Percentiles rank a stretch among this genome's conserved stretches.
Conservation (phyloP, 139 green algal genomes). For the Desmodesmus armatus region DNA sequence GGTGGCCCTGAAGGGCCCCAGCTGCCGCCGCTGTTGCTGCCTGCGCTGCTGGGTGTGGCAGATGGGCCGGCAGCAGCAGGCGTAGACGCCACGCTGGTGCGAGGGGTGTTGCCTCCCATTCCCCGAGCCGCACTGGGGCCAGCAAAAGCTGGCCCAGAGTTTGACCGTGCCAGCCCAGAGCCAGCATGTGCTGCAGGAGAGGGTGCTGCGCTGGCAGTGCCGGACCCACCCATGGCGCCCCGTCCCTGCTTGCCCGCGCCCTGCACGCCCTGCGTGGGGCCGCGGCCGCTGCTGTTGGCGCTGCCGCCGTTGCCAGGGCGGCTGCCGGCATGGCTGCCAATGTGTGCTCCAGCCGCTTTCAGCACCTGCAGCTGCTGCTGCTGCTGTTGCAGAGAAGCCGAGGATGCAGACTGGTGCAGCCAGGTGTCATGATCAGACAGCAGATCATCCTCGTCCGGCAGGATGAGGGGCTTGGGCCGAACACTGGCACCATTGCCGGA, state of each 20-base stretch:
- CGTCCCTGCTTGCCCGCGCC: background rate
- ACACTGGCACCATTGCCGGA: background rate
- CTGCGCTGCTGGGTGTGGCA: too few relatives aligned
- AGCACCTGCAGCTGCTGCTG: slow-evolving; percentile 19
- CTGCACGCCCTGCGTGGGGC: background rate
- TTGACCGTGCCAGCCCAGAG: background rate
- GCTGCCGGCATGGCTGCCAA: slow-evolving; percentile 17
- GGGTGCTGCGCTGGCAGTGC: background rate
- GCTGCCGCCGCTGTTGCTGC: too few relatives aligned
- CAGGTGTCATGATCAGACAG: background rate
- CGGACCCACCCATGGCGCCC: background rate
- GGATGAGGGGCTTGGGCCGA: slow-evolving; percentile 1
- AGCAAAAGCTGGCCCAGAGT: background rate
- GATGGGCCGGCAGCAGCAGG: background rate
- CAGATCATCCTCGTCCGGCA: background rate
- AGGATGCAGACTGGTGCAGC: slow-evolving; percentile 1
- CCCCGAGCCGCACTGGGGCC: background rate
- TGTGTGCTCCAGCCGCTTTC: slow-evolving; percentile 16
- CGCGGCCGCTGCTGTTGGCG: background rate
- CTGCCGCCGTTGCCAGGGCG: background rate
- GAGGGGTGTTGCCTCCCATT: background rate
- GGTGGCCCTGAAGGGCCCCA: background rate
- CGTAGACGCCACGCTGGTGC: background rate
- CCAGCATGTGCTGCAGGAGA: background rate
- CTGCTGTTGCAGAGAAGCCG: background rate